A percentile compares a stretch with the other conserved stretches of the same genome.
Conservation (phyloP, 345 rosid genomes). For the Mercurialis annua region DNA sequence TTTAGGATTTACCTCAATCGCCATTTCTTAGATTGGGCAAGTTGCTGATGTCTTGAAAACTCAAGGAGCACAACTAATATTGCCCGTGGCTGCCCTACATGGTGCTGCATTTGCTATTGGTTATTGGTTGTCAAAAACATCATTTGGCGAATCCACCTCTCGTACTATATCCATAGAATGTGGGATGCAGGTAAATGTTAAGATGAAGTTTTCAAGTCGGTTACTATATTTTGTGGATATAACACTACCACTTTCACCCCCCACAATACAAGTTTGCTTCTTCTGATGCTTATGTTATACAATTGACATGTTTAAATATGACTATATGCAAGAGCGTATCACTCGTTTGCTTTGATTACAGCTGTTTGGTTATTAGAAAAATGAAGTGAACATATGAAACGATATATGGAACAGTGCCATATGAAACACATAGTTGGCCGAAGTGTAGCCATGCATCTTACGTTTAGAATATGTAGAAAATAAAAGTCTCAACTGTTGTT, state of each 20-base stretch:
- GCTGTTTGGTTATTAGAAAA: background rate
- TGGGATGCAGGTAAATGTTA: constrained; percentile 80
- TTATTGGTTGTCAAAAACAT: constrained; percentile 71
- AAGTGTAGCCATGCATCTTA: background rate
- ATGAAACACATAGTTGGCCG: background rate
- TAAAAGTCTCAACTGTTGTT: background rate
- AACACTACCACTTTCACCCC: background rate
- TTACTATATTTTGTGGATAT: background rate
- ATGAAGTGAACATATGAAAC: background rate
- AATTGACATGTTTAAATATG: background rate
- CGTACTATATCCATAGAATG: constrained; percentile 97
- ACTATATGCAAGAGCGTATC: background rate
- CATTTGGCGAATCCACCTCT: constrained; percentile 95
- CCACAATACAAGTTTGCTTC: background rate
- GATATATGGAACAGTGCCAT: background rate
- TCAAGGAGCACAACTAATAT: constrained; percentile 80
- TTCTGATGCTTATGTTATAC: too few species aligned
- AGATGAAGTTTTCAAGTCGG: background rate
- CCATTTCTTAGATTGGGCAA: constrained; percentile 66
- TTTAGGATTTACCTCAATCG: constrained; percentile 7
- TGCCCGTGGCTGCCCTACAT: constrained; percentile 84
- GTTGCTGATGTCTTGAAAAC: constrained; percentile 83
- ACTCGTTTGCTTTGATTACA: background rate
- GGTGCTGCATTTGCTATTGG: constrained; percentile 83
- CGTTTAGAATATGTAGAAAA: background rate